Conservation (phyloP, 768 basidiomycete genomes). For the Chlorophyllum brunneum region DNA sequence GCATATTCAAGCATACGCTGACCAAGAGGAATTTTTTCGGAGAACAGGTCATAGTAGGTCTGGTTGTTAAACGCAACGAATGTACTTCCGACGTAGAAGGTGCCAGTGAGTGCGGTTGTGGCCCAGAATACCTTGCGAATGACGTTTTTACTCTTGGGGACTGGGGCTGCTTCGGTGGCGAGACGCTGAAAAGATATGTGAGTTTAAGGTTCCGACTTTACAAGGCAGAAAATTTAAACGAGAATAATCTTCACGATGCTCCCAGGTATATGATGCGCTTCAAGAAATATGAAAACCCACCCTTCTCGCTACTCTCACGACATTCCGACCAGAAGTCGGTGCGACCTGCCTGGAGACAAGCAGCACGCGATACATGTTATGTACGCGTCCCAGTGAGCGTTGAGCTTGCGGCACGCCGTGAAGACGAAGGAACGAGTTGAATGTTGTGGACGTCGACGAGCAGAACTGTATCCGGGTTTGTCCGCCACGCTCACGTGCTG, state of each 20-base stretch:
- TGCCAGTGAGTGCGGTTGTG: conserved; percentile 61
- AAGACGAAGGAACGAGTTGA: background rate
- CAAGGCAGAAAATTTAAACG: too few relatives aligned
- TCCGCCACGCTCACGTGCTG: conserved; percentile 25
- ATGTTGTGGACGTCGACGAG: conserved; percentile 16
- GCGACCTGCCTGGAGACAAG: conserved; percentile 51
- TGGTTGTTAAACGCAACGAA: conserved; percentile 76
- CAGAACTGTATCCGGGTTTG: conserved; percentile 32
- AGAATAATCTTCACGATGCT: too few relatives aligned
- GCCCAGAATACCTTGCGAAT: conserved; percentile 64
- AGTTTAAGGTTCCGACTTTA: background rate
- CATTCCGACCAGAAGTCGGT: conserved; percentile 39
- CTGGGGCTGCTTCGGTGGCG: conserved; percentile 54
- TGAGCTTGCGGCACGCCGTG: conserved; percentile 8
- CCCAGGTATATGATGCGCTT: background rate
- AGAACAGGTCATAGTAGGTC: conserved; percentile 83
- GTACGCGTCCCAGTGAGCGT: conserved; percentile 18
- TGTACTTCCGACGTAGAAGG: conserved; percentile 81
- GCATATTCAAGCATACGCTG: conserved; percentile 76
- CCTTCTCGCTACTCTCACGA: conserved; percentile 52
- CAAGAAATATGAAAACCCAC: conserved; percentile 35
- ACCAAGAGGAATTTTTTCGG: conserved; percentile 74
- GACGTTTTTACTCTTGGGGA: conserved; percentile 47
- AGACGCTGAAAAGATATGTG: conserved; percentile 42
- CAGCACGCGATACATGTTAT: conserved; percentile 53